phyloP scores from a whole-genome alignment of 192 early-diverging fungal genomes.

The Linnemannia elongata region DNA sequence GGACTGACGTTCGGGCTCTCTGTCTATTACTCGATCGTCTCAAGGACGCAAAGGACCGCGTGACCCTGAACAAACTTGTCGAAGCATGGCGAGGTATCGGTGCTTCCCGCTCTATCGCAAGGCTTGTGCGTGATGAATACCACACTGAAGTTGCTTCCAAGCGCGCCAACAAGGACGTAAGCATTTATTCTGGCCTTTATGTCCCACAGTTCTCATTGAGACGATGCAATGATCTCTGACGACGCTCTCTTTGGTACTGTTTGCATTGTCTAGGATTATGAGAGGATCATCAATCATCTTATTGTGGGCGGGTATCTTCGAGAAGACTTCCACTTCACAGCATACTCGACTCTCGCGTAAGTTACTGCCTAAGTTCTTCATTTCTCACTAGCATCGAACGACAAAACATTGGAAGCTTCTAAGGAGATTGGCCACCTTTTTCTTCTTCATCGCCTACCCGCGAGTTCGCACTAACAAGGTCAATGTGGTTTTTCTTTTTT shows the following conservation, averaged over 20 bases:
- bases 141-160: constrained; percentile 33
- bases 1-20: constrained; percentile 50
- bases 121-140: constrained; percentile 49
- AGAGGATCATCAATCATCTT: constrained; percentile 69
- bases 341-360: constrained; percentile 73
- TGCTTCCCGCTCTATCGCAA: constrained; percentile 39
- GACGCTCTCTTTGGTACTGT: not conserved
- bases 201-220: not conserved
- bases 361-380: not conserved
- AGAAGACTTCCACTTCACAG: constrained; percentile 74
- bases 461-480: not conserved
- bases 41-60: constrained; percentile 53
- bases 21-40: constrained; percentile 47
- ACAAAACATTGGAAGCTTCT: not conserved
- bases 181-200: not conserved
- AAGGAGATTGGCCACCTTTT: not conserved
- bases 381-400: not conserved
- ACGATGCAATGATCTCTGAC: not conserved
- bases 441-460: not conserved
- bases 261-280: constrained; percentile 56
- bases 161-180: constrained; percentile 48
- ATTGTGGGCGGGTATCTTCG: constrained; percentile 64
- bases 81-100: constrained; percentile 60
- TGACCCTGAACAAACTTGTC: constrained; percentile 66
- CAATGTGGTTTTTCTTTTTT: not conserved